These are phyloP conservation scores for Cercospora janseana DNA, from an alignment of 2,329 filamentous ascomycete species.

Conservation along the genomic window DNA sequence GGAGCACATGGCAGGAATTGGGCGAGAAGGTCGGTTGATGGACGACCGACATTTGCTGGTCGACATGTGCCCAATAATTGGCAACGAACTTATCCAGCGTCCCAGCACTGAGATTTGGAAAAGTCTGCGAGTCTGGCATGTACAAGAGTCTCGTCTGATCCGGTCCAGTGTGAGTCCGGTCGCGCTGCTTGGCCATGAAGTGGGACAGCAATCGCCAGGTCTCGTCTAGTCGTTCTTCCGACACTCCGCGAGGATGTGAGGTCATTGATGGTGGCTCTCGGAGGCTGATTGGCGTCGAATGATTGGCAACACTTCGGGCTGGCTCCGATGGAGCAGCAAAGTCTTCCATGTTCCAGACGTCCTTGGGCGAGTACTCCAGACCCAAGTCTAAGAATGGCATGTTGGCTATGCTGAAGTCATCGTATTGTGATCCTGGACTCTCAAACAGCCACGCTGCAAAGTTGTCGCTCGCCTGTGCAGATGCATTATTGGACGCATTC, in stretches of 20 bases:
- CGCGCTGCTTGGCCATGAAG: conserved; percentile 18
- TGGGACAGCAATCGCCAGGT: conserved; percentile 10
- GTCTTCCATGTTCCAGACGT: conserved; percentile 25
- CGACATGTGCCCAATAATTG: conserved; percentile 90
- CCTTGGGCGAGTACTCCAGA: conserved; percentile 27
- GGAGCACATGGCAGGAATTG: conserved; percentile 74
- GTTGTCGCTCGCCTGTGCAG: conserved; percentile 26
- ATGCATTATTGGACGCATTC: conserved; percentile 3
- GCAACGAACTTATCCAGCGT: conserved; percentile 93
- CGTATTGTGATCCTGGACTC: conserved; percentile 29
- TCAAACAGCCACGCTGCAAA: conserved; percentile 34
- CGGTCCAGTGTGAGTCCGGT: conserved; percentile 1
- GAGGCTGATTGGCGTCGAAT: conserved; percentile 7
- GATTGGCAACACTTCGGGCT: conserved; percentile 6
- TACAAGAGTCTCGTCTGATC: conserved; percentile 16
- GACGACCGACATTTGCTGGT: conserved; percentile 84
- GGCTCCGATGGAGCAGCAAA: conserved; percentile 13
- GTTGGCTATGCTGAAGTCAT: conserved; percentile 29
- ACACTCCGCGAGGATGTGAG: conserved; percentile 1
- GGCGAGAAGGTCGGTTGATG: conserved; percentile 89
- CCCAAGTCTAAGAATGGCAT: conserved; percentile 32
- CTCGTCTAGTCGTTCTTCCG: conserved; percentile 14
- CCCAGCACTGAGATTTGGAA: conserved; percentile 66
- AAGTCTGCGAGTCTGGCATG: conserved; percentile 16
- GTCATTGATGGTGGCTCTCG: not conserved